Evolutionary conservation across 495 filamentous ascomycete genomes (phyloP), one percentile per base, ranked within the genome.

Genomic region (Tetracladium setigerum): DNA sequence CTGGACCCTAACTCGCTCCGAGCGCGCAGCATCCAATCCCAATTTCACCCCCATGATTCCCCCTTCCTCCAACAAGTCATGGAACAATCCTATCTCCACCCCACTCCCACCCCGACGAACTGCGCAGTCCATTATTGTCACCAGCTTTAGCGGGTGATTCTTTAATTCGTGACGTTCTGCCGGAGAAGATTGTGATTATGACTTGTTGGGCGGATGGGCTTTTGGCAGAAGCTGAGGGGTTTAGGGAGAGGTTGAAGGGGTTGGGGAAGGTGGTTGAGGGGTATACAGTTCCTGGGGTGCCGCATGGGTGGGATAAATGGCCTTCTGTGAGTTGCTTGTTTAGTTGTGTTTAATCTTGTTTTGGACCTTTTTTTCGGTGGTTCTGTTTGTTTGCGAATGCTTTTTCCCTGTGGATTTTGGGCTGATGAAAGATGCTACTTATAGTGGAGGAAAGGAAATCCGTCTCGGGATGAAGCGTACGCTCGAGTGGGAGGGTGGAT

Each of bases 171-270:
- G 64, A 68, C 4, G 69, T 60, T 3, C 59, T 89, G 15, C 84
- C 84, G 0, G 64, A 71, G 11, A 72, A 85, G 38, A 71, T 87
- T 16, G 76, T 77, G 18, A 57, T 96, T 38, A 84, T 81, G 50
- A 80, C 85, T 5, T 94, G 88, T 63, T 87, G 92, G 64, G 91
- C 80, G 78, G 90, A 95, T 59, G 89, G 89, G 81, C 65, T 96
- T 22, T 64, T 89, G 27, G 73, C 72, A 1, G 90, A 96, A 59
- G 88, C 79, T 1, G 74, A 87, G 60, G 58, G 63, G n/a, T 82
- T 95, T 44, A 72, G 81, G 11, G 66, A 73, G 30, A 69, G 87
- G 9, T 62, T 96, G 44, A 55, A 49, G 24, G 50, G 54, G 11
- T 64, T 86, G 30, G 74, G 74, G 18, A 91, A 89, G 66, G 73